Conservation (phyloP, 345 rosid genomes). For the Firmiana major region DNA sequence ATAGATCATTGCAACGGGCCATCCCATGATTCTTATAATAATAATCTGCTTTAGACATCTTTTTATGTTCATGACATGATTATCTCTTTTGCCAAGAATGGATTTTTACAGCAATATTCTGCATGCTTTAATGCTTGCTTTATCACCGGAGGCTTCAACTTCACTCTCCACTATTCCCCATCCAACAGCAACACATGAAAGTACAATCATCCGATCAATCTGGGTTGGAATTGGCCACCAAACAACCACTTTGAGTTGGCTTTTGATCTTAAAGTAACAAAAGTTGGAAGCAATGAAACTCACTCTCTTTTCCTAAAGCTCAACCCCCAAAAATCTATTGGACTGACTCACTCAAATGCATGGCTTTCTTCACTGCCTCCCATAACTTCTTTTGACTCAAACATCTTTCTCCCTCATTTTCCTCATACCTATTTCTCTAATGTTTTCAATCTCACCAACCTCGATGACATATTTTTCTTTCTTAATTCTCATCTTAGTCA, state of each 20-base stretch:
- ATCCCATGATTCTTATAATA: slow-evolving; percentile 18
- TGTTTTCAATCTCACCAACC: slow-evolving; percentile 13
- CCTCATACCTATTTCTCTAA: slow-evolving; percentile 19
- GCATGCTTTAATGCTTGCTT: slow-evolving; percentile 20
- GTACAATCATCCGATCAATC: slow-evolving; percentile 9
- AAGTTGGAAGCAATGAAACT: slow-evolving; percentile 25
- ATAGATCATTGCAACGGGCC: slow-evolving; percentile 17
- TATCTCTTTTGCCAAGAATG: slow-evolving; percentile 28
- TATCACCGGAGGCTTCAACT: slow-evolving; percentile 21
- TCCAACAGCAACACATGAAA: slow-evolving; percentile 9
- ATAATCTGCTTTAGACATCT: slow-evolving; percentile 17
- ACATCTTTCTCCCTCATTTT: slow-evolving; percentile 21
- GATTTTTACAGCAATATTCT: slow-evolving; percentile 32
- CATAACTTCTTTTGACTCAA: slow-evolving; percentile 43
- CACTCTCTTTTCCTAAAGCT: slow-evolving; percentile 33
- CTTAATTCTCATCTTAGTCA: not conserved
- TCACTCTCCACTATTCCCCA: slow-evolving; percentile 6
- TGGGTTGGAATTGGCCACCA: slow-evolving; percentile 28
- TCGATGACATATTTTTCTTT: slow-evolving; percentile 9
- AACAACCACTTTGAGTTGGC: slow-evolving; percentile 32
- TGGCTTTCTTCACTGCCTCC: slow-evolving; percentile 33
- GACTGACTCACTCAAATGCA: slow-evolving; percentile 18
- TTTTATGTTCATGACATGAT: slow-evolving; percentile 29
- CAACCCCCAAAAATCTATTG: slow-evolving; percentile 15
- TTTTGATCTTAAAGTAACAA: slow-evolving; percentile 41